Conservation (phyloP, 2,329 filamentous ascomycete genomes). For the Apiospora aurea region DNA sequence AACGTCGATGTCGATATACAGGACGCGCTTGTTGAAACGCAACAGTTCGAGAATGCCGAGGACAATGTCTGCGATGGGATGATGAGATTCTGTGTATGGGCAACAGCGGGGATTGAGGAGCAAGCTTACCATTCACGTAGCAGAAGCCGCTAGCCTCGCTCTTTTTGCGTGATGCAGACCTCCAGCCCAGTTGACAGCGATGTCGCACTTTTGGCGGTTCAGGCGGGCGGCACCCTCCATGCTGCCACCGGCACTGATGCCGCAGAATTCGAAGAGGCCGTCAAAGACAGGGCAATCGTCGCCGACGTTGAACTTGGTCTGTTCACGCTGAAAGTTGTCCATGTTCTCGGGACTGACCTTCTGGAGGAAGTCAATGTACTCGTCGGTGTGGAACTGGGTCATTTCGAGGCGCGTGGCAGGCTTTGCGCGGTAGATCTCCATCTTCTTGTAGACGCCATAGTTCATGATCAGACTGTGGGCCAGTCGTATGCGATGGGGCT, state of each 20-base stretch:
- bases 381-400: slow-evolving; percentile 90
- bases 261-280: slow-evolving; percentile 95
- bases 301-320: slow-evolving; percentile 91
- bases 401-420: slow-evolving; percentile 89
- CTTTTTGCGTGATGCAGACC: slow-evolving; percentile 98
- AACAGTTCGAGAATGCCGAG: slow-evolving; percentile 93
- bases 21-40: slow-evolving; percentile 89
- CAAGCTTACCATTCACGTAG: slow-evolving; percentile 86
- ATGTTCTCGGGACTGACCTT: slow-evolving; percentile 99
- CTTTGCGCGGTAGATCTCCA: slow-evolving; percentile 93
- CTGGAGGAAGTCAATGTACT: slow-evolving; percentile 93
- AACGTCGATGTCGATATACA: slow-evolving; percentile 97
- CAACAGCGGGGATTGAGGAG: slow-evolving; percentile 31
- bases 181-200: slow-evolving; percentile 98
- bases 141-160: slow-evolving; percentile 96
- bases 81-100: not conserved
- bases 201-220: slow-evolving; percentile 90
- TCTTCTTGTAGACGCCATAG: slow-evolving; percentile 94
- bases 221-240: slow-evolving; percentile 93
- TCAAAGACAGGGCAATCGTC: slow-evolving; percentile 98
- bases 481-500: slow-evolving; percentile 92
- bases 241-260: slow-evolving; percentile 90
- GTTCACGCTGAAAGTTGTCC: slow-evolving; percentile 90
- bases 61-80: slow-evolving; percentile 83
- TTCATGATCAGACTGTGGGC: slow-evolving; percentile 97